These are phyloP conservation scores for Corylus americana DNA, from an alignment of 306 rosid genomes.

Conservation along the genomic window DNA sequence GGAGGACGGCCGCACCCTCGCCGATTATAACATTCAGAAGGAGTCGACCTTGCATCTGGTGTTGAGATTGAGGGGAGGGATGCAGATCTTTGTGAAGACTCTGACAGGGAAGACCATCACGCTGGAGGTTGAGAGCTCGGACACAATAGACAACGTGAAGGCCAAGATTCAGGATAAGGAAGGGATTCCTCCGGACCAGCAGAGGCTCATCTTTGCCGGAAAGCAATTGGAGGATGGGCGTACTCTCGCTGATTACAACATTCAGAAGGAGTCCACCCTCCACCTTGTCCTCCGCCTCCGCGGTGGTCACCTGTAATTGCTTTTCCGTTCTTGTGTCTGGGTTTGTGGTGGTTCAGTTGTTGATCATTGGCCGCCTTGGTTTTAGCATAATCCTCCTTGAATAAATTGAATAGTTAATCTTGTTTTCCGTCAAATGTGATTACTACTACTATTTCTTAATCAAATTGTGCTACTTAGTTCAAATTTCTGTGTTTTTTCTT, in stretches of 20 bases:
- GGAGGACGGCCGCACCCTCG: constrained; percentile 46
- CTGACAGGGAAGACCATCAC: constrained; percentile 28
- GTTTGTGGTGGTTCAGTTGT: not conserved
- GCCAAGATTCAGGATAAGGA: constrained; percentile 33
- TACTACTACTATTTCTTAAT: too few relatives aligned
- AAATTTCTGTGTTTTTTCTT: not conserved
- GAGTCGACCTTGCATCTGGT: constrained; percentile 43
- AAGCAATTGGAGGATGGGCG: constrained; percentile 33
- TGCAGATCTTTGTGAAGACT: constrained; percentile 32
- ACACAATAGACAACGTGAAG: constrained; percentile 21
- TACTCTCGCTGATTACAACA: constrained; percentile 27
- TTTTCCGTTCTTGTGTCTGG: not conserved
- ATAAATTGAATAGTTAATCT: too few relatives aligned
- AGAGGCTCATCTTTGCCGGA: constrained; percentile 25
- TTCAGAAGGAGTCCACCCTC: constrained; percentile 17
- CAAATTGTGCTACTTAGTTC: not conserved
- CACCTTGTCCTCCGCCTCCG: constrained; percentile 51
- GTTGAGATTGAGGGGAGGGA: constrained; percentile 27
- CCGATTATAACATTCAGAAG: constrained; percentile 56
- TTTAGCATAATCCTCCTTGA: too few relatives aligned
- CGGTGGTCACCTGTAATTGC: constrained; percentile 34
- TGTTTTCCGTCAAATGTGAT: too few relatives aligned
- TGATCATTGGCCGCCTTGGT: not conserved
- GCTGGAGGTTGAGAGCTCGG: constrained; percentile 32
- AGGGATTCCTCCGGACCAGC: constrained; percentile 26